Base-by-base conservation (phyloP, 352 stramenopile species). In the Globisporangium canariense region DNA sequence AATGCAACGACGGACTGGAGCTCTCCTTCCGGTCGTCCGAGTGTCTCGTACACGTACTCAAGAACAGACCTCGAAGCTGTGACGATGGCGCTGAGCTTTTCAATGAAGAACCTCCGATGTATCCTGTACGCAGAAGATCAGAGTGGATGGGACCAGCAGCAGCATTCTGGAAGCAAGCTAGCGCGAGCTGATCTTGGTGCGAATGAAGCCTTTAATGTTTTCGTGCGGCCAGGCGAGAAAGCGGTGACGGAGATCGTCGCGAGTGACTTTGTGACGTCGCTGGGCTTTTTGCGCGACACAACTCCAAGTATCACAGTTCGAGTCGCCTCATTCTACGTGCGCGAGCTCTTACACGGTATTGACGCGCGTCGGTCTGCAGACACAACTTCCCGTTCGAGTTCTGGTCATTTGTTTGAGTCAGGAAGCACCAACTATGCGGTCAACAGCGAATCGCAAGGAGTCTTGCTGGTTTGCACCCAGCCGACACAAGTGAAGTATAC, bases 41-140 rank as follows among this genome's bases (percentile, higher is more conserved):
- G 61, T 20, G 81, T 94, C 46, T 76, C 60, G 43, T 94, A 94
- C 61, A 72, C 81, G 25, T 94, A 94, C 58, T 77, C 79, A 46
- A 75, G 86, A 30, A 69, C 82, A 2, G 81, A 94, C 66, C 66
- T 90, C 40, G 83, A 92, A 40, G 70, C 71, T 38, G 78, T 84
- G 34, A 94, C 86, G 61, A 77, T 94, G 58, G 47, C 78, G 13
- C 65, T 91, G 53, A 54, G 65, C 13, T 92, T 93, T 52, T 64
- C 71, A 13, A 93, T 93, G 78, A 65, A 81, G 22, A 70, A 69
- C 10, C 64, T 92, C 14, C 62, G 64, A 9, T 86, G 86, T 46
- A 45, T 79, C 30, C 62, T 94, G 28, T 73, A 77, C 20, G 57
- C 78, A 54, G 73, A 78, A 18, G 51, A 65, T 47, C 2, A 43